A percentile compares a stretch with the other conserved stretches of the same genome.
These are phyloP conservation scores for Aphanomyces astaci DNA, from an alignment of 352 stramenopile genomes.

Conservation along the genomic window DNA sequence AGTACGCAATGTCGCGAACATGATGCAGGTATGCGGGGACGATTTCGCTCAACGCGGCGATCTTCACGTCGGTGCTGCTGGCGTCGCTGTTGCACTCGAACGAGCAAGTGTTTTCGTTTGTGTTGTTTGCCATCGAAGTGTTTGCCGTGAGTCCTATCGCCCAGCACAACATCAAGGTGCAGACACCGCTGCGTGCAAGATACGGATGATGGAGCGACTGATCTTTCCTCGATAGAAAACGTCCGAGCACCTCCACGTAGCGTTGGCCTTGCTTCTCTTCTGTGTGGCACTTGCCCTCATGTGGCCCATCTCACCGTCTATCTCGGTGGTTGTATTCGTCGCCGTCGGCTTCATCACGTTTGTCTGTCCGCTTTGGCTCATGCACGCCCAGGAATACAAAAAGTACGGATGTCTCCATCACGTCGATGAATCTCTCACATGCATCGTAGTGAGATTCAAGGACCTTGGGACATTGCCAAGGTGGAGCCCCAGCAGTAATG, in stretches of 20 bases:
- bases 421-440: not conserved
- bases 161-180: slow-evolving; percentile 73
- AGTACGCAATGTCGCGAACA: not conserved
- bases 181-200: too few species aligned
- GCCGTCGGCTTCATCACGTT: slow-evolving; percentile 79
- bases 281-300: slow-evolving; percentile 57
- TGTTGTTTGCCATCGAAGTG: slow-evolving; percentile 85
- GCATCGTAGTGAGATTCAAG: slow-evolving; percentile 65
- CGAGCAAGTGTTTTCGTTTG: slow-evolving; percentile 87
- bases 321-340: slow-evolving; percentile 52
- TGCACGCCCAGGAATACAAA: slow-evolving; percentile 87
- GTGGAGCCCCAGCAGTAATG: slow-evolving; percentile 54
- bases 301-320: slow-evolving; percentile 57
- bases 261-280: slow-evolving; percentile 63
- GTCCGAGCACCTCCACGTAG: slow-evolving; percentile 59
- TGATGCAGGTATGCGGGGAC: slow-evolving; percentile 68
- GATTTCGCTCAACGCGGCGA: slow-evolving; percentile 88
- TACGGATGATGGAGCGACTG: too few species aligned
- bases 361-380: slow-evolving; percentile 84
- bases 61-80: slow-evolving; percentile 88
- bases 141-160: slow-evolving; percentile 88
- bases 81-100: slow-evolving; percentile 86
- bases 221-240: slow-evolving; percentile 35
- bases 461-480: slow-evolving; percentile 88
- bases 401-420: slow-evolving; percentile 49